phyloP scores from a whole-genome alignment of 78 protist species.

The Tieghemostelium lacteum region DNA sequence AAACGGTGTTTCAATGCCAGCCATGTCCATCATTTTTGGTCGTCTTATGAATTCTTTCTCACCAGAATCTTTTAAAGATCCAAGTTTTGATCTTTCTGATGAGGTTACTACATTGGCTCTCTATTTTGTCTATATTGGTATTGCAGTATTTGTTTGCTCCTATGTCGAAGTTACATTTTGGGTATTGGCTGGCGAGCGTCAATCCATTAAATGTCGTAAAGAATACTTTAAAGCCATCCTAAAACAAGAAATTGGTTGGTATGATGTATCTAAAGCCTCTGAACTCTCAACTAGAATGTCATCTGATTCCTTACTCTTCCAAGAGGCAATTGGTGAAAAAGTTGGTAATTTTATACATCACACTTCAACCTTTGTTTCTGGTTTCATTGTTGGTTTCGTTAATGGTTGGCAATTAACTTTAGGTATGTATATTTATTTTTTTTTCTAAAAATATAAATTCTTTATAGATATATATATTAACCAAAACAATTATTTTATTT shows the following conservation, averaged over 20 bases:
- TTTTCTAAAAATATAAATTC: no score
- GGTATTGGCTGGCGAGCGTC: slow-evolving; percentile 75
- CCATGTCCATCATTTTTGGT: slow-evolving; percentile 69
- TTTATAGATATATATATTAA: no score
- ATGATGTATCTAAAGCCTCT: slow-evolving; percentile 48
- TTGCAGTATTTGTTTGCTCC: slow-evolving; percentile 56
- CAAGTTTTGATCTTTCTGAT: slow-evolving; percentile 1
- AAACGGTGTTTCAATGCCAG: slow-evolving; percentile 78
- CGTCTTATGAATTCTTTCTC: slow-evolving; percentile 39
- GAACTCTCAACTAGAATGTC: slow-evolving; percentile 59
- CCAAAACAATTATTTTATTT: no score
- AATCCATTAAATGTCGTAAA: slow-evolving; percentile 47
- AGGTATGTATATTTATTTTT: no score
- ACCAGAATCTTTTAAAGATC: slow-evolving; percentile 10
- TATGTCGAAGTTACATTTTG: slow-evolving; percentile 55
- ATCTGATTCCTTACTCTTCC: slow-evolving; percentile 57
- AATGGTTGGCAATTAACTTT: slow-evolving; percentile 68
- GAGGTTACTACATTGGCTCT: slow-evolving; percentile 13
- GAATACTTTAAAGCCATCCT: slow-evolving; percentile 77
- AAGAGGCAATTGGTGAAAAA: slow-evolving; percentile 83
- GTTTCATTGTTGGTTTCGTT: slow-evolving; percentile 68
- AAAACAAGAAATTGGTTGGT: slow-evolving; percentile 86
- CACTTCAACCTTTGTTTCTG: slow-evolving; percentile 69
- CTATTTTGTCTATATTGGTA: slow-evolving; percentile 46
- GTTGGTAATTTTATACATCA: slow-evolving; percentile 70